Base-by-base conservation (phyloP, 202 grass and related monocot species). In the Thinopyrum obtusiflorum region DNA sequence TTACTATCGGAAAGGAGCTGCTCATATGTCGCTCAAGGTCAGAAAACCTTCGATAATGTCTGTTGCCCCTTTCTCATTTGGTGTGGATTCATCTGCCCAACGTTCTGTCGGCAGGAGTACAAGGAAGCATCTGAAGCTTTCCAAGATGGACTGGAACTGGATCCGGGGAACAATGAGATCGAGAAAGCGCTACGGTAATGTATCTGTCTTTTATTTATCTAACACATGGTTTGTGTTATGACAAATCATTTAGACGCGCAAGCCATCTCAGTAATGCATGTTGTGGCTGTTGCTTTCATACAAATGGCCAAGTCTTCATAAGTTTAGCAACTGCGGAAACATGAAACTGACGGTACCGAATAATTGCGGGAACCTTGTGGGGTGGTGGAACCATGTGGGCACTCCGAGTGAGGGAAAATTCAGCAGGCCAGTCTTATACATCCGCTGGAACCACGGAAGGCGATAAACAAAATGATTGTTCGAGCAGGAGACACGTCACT, bases 1-100 rank as follows among this genome's bases (percentile, higher is more conserved):
- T 68, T 87, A 87, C 61, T 87, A 82, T 4, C 25, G 79, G 21
- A 87, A 82, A 76, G 85, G 85, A 68, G 47, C 79, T 42, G 61
- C 79, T 32, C 61, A 82, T 26, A 87, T 87, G 85, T 67, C 46
- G 0, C 78, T 87, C 61, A 87, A 87, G 85, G 78, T 87, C 49
- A 81, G 78, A 66, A 21, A 55, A 68, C 12, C 26, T 73, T 4
- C 0, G 3, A 20, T 4, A 27, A 29, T 57, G 20, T 20, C 70
- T 12, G n/a, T 65, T 26, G 68, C 4, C 21, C 49, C 8, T 59
- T 70, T 82, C 6, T 70, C 33, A 57, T 32, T 82, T 13, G 12
- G 14, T 40, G 65, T 53, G 1, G 51, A 57, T 60, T 71, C 21
- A 61, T 29, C 24, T 74, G 13, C 49, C 14, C 42, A 49, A 11